Conservation (phyloP, 805 yeast genomes). For the Lipomyces chichibuensis region DNA sequence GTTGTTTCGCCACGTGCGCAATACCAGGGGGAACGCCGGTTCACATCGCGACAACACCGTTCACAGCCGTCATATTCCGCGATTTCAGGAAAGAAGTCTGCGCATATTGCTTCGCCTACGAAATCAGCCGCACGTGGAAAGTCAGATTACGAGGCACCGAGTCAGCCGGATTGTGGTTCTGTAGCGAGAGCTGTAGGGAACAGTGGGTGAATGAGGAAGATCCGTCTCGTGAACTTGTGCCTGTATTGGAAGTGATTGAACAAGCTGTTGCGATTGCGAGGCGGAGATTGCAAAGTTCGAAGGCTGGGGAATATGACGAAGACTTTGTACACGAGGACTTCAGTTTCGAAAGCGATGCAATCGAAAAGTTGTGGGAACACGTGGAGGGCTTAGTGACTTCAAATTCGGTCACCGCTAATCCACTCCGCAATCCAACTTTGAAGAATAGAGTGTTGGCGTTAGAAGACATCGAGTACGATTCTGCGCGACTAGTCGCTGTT, state of each 20-base stretch:
- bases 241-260: conserved; percentile 48
- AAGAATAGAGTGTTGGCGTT: conserved; percentile 48
- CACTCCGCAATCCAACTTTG: conserved; percentile 18
- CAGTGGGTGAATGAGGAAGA: conserved; percentile 47
- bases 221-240: conserved; percentile 44
- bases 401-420: conserved; percentile 7
- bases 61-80: conserved; percentile 53
- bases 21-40: conserved; percentile 51
- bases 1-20: conserved; percentile 55
- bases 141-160: conserved; percentile 42
- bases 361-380: conserved; percentile 18
- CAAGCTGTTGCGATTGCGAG: conserved; percentile 37
- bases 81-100: conserved; percentile 69
- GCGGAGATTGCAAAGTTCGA: conserved; percentile 16
- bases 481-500: conserved; percentile 53
- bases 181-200: conserved; percentile 52
- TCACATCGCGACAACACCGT: conserved; percentile 48
- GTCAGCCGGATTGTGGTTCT: conserved; percentile 57
- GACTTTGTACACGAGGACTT: conserved; percentile 28
- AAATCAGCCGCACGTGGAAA: conserved; percentile 54
- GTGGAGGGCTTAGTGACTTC: conserved; percentile 7
- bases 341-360: conserved; percentile 11
- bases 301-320: conserved; percentile 15
- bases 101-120: conserved; percentile 55
- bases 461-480: conserved; percentile 58